phyloP scores from a whole-genome alignment of 768 basidiomycete species.

The Mycena olivaceomarginata region DNA sequence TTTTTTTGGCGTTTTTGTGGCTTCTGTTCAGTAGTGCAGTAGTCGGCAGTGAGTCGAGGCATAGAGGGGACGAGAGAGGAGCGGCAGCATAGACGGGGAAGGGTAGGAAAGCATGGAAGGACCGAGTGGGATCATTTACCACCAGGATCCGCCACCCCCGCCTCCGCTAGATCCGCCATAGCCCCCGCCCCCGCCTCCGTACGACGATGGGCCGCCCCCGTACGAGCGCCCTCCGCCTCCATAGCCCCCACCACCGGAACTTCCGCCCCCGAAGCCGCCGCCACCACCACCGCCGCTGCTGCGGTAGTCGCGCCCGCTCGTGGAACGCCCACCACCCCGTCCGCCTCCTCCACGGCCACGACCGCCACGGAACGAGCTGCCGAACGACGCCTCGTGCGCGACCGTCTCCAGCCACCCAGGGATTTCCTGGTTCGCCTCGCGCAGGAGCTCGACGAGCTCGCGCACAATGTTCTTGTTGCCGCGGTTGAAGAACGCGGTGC shows the following conservation, averaged over 20 bases:
- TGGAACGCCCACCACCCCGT: conserved; percentile 59
- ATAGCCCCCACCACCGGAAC: conserved; percentile 46
- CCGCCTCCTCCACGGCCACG: conserved; percentile 76
- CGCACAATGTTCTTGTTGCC: conserved; percentile 95
- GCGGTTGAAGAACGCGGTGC: conserved; percentile 97
- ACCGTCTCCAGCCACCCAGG: conserved; percentile 94
- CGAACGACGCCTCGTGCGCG: conserved; percentile 87
- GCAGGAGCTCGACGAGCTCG: conserved; percentile 93
- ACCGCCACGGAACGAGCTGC: conserved; percentile 70
- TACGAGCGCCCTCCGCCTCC: conserved; percentile 27
- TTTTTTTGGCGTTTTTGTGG: conserved; percentile 44
- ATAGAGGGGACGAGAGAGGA: conserved; percentile 8
- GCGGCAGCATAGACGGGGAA: not conserved
- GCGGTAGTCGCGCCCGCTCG: conserved; percentile 64
- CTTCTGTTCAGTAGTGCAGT: conserved; percentile 19
- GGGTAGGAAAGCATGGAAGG: not conserved
- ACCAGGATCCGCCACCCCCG: conserved; percentile 55
- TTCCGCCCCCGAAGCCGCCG: conserved; percentile 44
- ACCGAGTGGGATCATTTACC: conserved; percentile 56
- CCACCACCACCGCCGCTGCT: conserved; percentile 45
- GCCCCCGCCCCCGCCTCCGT: conserved; percentile 51
- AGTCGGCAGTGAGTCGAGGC: conserved; percentile 2
- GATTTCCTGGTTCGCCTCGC: conserved; percentile 97
- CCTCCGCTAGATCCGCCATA: conserved; percentile 57
- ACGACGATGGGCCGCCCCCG: conserved; percentile 9